Evolutionary conservation across 1,284 basidiomycete genomes (phyloP).

Genomic region (Chalciporus sp.): DNA sequence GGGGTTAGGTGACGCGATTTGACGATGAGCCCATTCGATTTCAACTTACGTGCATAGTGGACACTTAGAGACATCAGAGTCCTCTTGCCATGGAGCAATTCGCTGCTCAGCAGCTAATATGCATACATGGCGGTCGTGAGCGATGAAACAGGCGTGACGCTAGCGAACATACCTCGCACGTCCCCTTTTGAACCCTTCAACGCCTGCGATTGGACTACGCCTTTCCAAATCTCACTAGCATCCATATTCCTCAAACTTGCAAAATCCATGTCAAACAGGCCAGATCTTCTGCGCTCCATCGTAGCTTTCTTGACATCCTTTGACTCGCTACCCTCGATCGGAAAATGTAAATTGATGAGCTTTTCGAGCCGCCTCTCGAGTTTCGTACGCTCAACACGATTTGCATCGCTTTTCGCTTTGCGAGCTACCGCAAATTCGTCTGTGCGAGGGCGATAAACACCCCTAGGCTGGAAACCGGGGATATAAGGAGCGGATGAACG

Average conservation of each 20-base stretch:
- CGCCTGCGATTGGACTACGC: conserved; percentile 48
- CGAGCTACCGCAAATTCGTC: conserved; percentile 76
- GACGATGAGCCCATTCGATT: neutral
- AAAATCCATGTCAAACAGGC: conserved; percentile 67
- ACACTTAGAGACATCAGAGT: conserved; percentile 75
- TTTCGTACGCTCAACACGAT: conserved; percentile 77
- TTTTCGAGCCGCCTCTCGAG: conserved; percentile 84
- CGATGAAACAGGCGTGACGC: conserved; percentile 1
- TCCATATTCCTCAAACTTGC: conserved; percentile 57
- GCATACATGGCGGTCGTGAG: conserved; percentile 7
- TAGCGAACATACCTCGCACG: conserved; percentile 52
- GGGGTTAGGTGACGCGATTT: neutral
- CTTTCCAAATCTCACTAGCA: conserved; percentile 64
- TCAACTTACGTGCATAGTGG: conserved; percentile 79
- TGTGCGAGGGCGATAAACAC: conserved; percentile 68
- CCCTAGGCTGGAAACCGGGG: conserved; percentile 71
- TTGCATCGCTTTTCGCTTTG: conserved; percentile 55
- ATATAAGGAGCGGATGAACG: conserved; percentile 55
- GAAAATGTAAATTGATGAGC: conserved; percentile 83
- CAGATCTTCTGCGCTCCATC: conserved; percentile 49
- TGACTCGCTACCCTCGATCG: conserved; percentile 34
- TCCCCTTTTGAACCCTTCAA: conserved; percentile 50
- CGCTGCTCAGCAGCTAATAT: conserved; percentile 78
- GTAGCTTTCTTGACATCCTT: conserved; percentile 20
- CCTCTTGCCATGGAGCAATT: conserved; percentile 96